phyloP scores from a whole-genome alignment of 1,284 basidiomycete species.

The Ceratobasidium sp. region DNA sequence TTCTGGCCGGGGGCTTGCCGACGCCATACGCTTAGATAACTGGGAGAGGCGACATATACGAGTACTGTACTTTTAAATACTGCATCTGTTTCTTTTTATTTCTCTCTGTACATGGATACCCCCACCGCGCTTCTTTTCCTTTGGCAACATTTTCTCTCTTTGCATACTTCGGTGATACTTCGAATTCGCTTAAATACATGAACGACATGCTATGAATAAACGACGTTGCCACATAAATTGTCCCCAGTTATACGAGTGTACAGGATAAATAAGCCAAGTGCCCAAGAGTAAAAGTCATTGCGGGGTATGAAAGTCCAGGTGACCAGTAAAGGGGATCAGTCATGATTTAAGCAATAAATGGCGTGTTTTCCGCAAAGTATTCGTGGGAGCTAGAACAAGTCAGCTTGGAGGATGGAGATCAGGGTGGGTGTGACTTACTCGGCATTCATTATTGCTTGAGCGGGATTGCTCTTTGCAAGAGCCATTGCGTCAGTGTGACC shows the following conservation, averaged over 20 bases:
- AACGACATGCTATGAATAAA: conserved; percentile 13
- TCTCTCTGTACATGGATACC: conserved; percentile 15
- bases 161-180: background rate
- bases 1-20: conserved; percentile 28
- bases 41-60: background rate
- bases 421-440: conserved; percentile 37
- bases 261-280: background rate
- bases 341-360: conserved; percentile 5
- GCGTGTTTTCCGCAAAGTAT: conserved; percentile 40
- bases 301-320: too few relatives aligned
- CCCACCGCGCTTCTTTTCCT: background rate
- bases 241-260: too few relatives aligned
- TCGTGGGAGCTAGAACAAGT: conserved; percentile 30
- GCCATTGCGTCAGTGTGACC: conserved; percentile 27
- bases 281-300: background rate
- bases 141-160: background rate
- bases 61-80: conserved; percentile 13
- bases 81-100: background rate
- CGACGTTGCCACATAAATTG: background rate
- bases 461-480: conserved; percentile 20
- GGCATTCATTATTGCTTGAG: conserved; percentile 35
- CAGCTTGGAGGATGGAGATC: background rate
- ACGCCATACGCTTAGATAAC: conserved; percentile 19
- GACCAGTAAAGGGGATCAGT: background rate
- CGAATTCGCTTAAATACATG: background rate